These are phyloP conservation scores for Sisymbrium irio DNA, from an alignment of 345 rosid genomes.

Conservation along the genomic window DNA sequence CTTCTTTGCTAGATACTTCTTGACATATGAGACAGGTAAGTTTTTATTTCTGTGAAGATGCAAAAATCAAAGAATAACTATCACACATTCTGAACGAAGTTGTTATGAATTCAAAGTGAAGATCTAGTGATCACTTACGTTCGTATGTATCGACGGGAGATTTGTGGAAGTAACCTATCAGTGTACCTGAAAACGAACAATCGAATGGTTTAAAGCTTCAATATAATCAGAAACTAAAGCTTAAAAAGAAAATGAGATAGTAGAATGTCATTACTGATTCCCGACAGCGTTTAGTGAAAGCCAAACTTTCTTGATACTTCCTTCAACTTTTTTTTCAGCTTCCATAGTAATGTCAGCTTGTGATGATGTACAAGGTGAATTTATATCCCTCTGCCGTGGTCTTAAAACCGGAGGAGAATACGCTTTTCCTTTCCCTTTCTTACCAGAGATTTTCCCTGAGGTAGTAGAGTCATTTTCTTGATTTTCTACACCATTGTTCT, in stretches of 20 bases:
- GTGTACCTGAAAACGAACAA: conserved; percentile 10
- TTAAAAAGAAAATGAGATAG: neutral
- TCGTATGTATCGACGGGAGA: neutral
- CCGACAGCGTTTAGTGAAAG: neutral
- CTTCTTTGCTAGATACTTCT: conserved; percentile 5
- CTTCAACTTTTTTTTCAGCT: neutral
- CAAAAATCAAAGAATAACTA: neutral
- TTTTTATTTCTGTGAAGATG: conserved; percentile 15
- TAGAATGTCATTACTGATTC: conserved; percentile 10
- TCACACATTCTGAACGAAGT: neutral
- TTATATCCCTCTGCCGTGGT: neutral
- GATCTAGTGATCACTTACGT: conserved; percentile 6
- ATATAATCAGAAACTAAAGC: neutral
- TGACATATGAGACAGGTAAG: conserved; percentile 4
- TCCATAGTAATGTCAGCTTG: neutral
- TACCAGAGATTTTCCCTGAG: neutral
- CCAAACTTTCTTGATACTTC: conserved; percentile 5
- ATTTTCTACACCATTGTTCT: neutral
- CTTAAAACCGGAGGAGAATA: conserved; percentile 7
- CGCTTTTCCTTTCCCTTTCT: neutral
- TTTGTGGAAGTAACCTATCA: neutral
- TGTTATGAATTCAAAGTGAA: neutral
- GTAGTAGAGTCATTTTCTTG: neutral
- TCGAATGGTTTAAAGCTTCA: neutral
- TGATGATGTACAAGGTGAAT: neutral